Conservation (phyloP, 257 asterid genomes). For the Coffea eugenioides region DNA sequence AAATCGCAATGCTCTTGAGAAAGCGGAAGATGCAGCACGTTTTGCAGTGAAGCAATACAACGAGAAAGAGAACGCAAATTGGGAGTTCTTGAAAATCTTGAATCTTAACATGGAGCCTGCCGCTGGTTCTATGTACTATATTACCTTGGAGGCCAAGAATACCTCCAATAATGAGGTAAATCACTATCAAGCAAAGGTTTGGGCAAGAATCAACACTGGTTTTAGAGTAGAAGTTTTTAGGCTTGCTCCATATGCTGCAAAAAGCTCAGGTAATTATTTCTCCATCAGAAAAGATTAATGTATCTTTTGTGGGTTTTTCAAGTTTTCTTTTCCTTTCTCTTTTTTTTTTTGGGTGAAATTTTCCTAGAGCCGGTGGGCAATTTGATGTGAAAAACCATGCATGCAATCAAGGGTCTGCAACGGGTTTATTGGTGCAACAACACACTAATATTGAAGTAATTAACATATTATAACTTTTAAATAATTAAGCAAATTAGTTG, state of each 20-base stretch:
- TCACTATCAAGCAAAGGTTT: slow-evolving; percentile 33
- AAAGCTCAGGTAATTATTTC: background rate
- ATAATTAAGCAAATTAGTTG: too few species aligned
- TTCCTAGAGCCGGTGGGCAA: too few species aligned
- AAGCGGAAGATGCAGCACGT: slow-evolving; percentile 1
- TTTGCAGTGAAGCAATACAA: slow-evolving; percentile 8
- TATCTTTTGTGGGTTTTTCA: too few species aligned
- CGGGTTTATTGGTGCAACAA: too few species aligned
- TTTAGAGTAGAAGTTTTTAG: slow-evolving; percentile 27
- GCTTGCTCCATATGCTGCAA: slow-evolving; percentile 28
- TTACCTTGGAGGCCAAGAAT: slow-evolving; percentile 27
- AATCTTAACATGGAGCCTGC: slow-evolving; percentile 42
- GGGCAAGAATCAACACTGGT: slow-evolving; percentile 32
- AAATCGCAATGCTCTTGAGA: background rate
- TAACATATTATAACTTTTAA: too few species aligned
- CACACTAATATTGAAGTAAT: too few species aligned
- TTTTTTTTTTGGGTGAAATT: too few species aligned
- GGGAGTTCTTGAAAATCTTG: slow-evolving; percentile 8
- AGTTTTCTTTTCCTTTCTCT: too few species aligned
- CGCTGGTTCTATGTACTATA: slow-evolving; percentile 44
- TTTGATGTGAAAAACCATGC: too few species aligned
- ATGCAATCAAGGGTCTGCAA: too few species aligned
- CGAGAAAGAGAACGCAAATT: background rate
- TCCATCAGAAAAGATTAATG: too few species aligned
- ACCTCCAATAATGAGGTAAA: slow-evolving; percentile 1